These are phyloP conservation scores for Phytopythium ostracodes DNA, from an alignment of 352 stramenopile genomes.

Conservation along the genomic window DNA sequence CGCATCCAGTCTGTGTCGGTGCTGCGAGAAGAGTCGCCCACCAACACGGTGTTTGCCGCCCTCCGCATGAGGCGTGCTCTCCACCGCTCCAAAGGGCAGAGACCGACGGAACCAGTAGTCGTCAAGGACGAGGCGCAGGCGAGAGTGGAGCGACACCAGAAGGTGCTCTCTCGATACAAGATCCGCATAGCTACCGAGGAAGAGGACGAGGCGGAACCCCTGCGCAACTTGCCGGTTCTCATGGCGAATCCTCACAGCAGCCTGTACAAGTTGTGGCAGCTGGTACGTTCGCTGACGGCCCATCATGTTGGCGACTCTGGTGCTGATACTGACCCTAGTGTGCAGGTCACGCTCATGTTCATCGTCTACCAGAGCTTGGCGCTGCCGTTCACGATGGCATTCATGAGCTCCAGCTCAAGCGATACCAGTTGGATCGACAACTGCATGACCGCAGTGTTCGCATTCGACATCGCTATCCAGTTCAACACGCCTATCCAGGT, in stretches of 20 bases:
- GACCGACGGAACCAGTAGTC: neutral
- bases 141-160: slow-evolving; percentile 64
- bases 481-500: slow-evolving; percentile 64
- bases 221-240: slow-evolving; percentile 39
- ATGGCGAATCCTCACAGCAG: slow-evolving; percentile 70
- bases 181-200: slow-evolving; percentile 55
- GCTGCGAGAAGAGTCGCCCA: slow-evolving; percentile 20
- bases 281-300: slow-evolving; percentile 24
- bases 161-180: slow-evolving; percentile 73
- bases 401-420: slow-evolving; percentile 32
- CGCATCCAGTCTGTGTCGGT: slow-evolving; percentile 5
- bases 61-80: slow-evolving; percentile 48
- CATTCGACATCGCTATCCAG: slow-evolving; percentile 62
- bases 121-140: slow-evolving; percentile 38
- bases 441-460: slow-evolving; percentile 66
- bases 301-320: neutral
- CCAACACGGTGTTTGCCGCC: slow-evolving; percentile 59
- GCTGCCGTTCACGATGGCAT: slow-evolving; percentile 62
- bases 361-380: slow-evolving; percentile 81
- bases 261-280: slow-evolving; percentile 72
- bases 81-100: slow-evolving; percentile 21
- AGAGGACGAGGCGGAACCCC: slow-evolving; percentile 24
- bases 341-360: slow-evolving; percentile 54
- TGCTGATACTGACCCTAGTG: neutral
- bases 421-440: slow-evolving; percentile 45